Evolutionary conservation across 1,139 yeast genomes (phyloP).

Genomic region (Pneumocystis jirovecii): DNA sequence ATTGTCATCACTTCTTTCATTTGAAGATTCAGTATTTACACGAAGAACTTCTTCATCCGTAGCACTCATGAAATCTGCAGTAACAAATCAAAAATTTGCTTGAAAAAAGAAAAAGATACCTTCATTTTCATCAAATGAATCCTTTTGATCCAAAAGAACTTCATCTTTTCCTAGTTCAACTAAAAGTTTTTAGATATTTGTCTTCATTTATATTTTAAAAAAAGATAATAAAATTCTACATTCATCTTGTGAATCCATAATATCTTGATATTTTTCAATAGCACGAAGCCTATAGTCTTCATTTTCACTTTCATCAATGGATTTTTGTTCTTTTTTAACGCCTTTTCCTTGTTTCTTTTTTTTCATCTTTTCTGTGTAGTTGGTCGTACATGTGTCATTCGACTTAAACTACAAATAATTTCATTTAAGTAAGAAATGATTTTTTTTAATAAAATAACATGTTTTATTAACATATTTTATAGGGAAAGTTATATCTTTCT

Average conservation of each 20-base stretch:
- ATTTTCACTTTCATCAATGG: not conserved
- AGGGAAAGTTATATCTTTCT: not conserved
- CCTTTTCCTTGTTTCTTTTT: not conserved
- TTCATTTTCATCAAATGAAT: not conserved
- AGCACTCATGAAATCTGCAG: conserved; percentile 9
- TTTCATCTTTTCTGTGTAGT: not conserved
- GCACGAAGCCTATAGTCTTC: not conserved
- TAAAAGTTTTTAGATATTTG: not conserved
- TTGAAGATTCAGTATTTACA: conserved; percentile 7
- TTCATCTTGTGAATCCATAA: not conserved
- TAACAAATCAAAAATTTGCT: not conserved
- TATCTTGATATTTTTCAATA: not conserved
- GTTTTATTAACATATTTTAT: not conserved
- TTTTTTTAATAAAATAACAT: not conserved
- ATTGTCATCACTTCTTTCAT: conserved; percentile 12
- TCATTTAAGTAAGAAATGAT: not conserved
- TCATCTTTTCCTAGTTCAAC: not conserved
- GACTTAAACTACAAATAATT: not conserved
- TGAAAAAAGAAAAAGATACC: not conserved
- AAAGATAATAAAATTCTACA: not conserved
- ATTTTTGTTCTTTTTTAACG: not conserved
- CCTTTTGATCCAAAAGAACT: not conserved
- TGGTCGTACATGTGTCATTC: not conserved
- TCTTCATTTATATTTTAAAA: not conserved
- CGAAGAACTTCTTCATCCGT: conserved; percentile 18